phyloP scores from a whole-genome alignment of 768 basidiomycete genomes.

The Lentinula sp. region DNA sequence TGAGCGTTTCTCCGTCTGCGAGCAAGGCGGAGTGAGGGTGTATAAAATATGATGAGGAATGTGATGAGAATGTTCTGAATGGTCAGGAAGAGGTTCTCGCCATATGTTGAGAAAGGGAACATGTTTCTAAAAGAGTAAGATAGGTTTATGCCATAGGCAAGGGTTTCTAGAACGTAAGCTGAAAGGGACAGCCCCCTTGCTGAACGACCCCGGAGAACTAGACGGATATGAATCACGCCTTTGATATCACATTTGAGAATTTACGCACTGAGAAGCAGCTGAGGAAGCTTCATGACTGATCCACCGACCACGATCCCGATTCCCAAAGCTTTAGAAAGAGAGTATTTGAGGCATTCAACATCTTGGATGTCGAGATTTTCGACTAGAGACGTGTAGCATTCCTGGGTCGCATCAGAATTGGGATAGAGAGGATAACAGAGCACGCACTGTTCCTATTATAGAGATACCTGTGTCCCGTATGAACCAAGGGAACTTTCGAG shows the following conservation, averaged over 20 bases:
- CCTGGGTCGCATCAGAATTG: conserved; percentile 33
- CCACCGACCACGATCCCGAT: conserved; percentile 91
- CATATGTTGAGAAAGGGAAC: conserved; percentile 96
- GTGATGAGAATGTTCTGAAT: conserved; percentile 87
- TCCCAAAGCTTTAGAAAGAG: conserved; percentile 88
- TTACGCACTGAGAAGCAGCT: conserved; percentile 74
- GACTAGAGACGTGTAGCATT: conserved; percentile 87
- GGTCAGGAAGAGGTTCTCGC: conserved; percentile 93
- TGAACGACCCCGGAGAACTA: conserved; percentile 68
- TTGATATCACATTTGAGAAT: not conserved
- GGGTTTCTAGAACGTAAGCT: conserved; percentile 86
- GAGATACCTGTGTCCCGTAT: conserved; percentile 75
- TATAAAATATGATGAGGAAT: conserved; percentile 73
- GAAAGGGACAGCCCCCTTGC: conserved; percentile 84
- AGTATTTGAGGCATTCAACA: conserved; percentile 82
- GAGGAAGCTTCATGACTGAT: conserved; percentile 94
- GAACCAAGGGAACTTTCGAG: conserved; percentile 81
- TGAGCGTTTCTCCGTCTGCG: conserved; percentile 20
- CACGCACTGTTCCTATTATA: conserved; percentile 70
- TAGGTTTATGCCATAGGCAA: conserved; percentile 84
- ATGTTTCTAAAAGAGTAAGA: conserved; percentile 79
- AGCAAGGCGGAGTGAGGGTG: conserved; percentile 24
- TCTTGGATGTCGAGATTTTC: conserved; percentile 77
- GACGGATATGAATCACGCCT: not conserved
- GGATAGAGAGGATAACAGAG: not conserved